These are phyloP conservation scores for Fagopyrum homotropicum DNA, from an alignment of 148 eudicot genomes.

Conservation along the genomic window DNA sequence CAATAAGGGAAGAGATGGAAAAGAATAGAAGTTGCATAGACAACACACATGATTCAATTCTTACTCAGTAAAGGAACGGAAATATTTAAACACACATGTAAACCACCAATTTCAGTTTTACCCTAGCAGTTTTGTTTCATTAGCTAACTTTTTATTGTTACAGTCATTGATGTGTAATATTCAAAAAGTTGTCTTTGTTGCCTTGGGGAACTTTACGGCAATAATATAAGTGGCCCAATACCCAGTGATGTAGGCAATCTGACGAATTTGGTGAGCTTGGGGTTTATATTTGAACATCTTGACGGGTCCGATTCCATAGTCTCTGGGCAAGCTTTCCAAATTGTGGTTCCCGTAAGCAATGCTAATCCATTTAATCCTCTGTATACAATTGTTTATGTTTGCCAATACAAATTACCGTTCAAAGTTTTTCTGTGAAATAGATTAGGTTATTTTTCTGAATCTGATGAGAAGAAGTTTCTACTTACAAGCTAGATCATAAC, in stretches of 20 bases:
- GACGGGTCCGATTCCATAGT: slow-evolving; percentile 75
- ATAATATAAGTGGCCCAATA: slow-evolving; percentile 79
- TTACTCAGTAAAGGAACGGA: slow-evolving; percentile 65
- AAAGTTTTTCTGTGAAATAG: too few species aligned
- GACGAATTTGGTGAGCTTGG: slow-evolving; percentile 92
- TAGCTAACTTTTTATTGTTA: background rate
- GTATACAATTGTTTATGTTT: background rate
- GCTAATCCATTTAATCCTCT: slow-evolving; percentile 12
- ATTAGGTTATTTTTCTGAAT: too few species aligned
- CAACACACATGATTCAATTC: slow-evolving; percentile 67
- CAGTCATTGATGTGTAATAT: background rate
- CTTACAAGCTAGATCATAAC: too few species aligned
- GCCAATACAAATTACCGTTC: background rate
- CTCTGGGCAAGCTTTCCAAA: slow-evolving; percentile 79
- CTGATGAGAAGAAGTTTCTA: too few species aligned
- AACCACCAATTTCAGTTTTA: background rate
- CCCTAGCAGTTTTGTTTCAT: background rate
- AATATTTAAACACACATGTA: slow-evolving; percentile 44
- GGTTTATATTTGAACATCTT: slow-evolving; percentile 90
- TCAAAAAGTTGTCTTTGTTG: slow-evolving; percentile 10
- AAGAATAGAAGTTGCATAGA: slow-evolving; percentile 61
- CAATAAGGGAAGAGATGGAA: slow-evolving; percentile 77
- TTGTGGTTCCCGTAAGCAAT: slow-evolving; percentile 84
- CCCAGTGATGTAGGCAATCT: slow-evolving; percentile 90
- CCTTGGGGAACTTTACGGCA: slow-evolving; percentile 90